phyloP scores from a whole-genome alignment of 2,329 filamentous ascomycete genomes.

The Diplodia sapinea region DNA sequence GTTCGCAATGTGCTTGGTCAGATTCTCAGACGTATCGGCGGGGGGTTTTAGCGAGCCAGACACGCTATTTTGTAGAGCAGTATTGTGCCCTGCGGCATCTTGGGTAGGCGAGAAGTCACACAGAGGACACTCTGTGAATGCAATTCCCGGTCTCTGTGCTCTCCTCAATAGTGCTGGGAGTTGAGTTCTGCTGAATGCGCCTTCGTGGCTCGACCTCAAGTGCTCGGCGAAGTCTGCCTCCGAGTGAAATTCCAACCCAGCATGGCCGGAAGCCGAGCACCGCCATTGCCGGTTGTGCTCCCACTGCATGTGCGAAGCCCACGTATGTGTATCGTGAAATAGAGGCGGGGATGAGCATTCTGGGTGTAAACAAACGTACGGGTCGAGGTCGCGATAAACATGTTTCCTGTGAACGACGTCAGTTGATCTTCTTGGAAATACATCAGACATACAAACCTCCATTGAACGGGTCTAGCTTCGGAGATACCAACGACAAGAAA shows the following conservation, averaged over 20 bases:
- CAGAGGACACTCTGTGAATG: not conserved
- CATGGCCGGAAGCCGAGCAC: not conserved
- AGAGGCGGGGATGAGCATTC: not conserved
- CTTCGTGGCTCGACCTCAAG: not conserved
- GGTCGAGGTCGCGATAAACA: not conserved
- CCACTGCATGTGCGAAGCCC: not conserved
- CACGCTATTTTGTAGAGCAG: not conserved
- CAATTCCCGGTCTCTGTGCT: not conserved
- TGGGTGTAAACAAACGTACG: not conserved
- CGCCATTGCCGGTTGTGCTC: not conserved
- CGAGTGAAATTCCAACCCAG: not conserved
- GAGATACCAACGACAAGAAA: not conserved
- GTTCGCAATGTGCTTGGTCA: not conserved
- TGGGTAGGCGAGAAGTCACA: not conserved
- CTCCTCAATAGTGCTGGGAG: not conserved
- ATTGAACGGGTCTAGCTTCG: not conserved
- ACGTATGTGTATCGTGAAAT: not conserved
- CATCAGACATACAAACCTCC: not conserved
- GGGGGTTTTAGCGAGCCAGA: not conserved
- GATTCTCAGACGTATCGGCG: not conserved
- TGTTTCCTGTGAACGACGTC: not conserved
- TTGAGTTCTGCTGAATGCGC: not conserved
- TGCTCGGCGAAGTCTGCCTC: not conserved
- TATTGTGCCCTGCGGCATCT: not conserved
- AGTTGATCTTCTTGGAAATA: not conserved